Percentiles rank a stretch among this genome's conserved stretches.
Evolutionary conservation across 2,329 filamentous ascomycete species (phyloP).

Genomic region (Hymenoscyphus scutula): DNA sequence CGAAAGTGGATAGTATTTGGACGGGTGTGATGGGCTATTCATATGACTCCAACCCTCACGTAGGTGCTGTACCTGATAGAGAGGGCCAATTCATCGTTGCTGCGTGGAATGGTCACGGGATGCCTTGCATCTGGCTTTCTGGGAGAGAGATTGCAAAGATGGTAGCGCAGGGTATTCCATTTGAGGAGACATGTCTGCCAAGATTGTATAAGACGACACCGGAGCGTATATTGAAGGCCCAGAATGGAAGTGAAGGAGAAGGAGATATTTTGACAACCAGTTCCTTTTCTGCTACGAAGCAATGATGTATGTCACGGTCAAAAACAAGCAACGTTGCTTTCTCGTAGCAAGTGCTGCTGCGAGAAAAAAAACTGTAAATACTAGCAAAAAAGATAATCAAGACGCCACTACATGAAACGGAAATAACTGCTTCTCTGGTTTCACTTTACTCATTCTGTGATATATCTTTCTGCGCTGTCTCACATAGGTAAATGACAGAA

Average conservation of each 20-base stretch:
- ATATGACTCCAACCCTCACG: constrained; percentile 42
- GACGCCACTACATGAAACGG: neutral
- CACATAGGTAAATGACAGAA: neutral
- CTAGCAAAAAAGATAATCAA: neutral
- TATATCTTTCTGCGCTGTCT: too few relatives aligned
- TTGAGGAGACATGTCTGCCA: constrained; percentile 5
- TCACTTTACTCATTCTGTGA: too few relatives aligned
- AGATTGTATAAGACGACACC: constrained; percentile 10
- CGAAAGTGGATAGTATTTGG: constrained; percentile 35
- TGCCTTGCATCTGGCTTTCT: constrained; percentile 37
- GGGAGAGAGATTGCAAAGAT: constrained; percentile 7
- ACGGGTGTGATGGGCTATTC: constrained; percentile 42
- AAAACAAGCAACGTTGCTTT: neutral
- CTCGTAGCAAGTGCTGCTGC: constrained; percentile 2
- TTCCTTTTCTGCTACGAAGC: neutral
- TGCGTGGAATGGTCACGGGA: constrained; percentile 52
- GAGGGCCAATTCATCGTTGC: constrained; percentile 45
- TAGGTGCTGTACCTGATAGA: constrained; percentile 44
- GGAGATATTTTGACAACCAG: neutral
- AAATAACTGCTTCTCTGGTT: too few relatives aligned
- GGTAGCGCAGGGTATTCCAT: constrained; percentile 2
- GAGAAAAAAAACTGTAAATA: neutral
- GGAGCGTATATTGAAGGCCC: constrained; percentile 1
- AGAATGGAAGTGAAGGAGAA: neutral
- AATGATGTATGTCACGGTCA: neutral